Percentiles rank a stretch among this genome's conserved stretches.
Conservation (phyloP, 352 stramenopile genomes). For the Phytophthora agathidicida region DNA sequence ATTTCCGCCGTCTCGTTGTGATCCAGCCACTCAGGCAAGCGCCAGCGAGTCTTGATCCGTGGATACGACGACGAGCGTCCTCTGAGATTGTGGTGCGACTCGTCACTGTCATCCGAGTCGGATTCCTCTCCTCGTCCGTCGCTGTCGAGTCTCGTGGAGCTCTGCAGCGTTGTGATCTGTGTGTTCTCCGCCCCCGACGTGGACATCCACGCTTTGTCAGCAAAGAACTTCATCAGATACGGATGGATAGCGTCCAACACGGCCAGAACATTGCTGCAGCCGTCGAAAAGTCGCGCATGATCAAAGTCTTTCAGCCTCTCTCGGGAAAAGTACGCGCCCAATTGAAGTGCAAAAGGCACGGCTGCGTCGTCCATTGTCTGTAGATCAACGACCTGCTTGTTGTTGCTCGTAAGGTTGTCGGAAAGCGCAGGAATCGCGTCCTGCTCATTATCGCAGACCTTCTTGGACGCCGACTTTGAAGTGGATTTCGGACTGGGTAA, state of each 20-base stretch:
- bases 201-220: constrained; percentile 41
- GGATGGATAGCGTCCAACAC: constrained; percentile 67
- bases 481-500: not conserved
- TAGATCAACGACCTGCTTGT: constrained; percentile 35
- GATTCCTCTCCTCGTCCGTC: constrained; percentile 41
- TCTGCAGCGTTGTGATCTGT: constrained; percentile 47
- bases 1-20: constrained; percentile 51
- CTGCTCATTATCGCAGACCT: constrained; percentile 1
- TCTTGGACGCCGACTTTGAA: not conserved
- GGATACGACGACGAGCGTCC: constrained; percentile 31
- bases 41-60: constrained; percentile 39
- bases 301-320: constrained; percentile 54
- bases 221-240: constrained; percentile 64
- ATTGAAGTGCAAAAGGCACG: constrained; percentile 47
- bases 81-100: constrained; percentile 16
- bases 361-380: constrained; percentile 20
- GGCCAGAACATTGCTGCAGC: constrained; percentile 60
- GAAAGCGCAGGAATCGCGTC: not conserved
- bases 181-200: constrained; percentile 30
- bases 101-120: constrained; percentile 46
- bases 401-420: not conserved
- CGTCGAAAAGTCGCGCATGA: constrained; percentile 58
- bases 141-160: constrained; percentile 36
- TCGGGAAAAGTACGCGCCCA: constrained; percentile 55
- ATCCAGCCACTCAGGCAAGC: constrained; percentile 51